Conservation (phyloP, 1,284 basidiomycete genomes). For the Trichosporon ovoides region DNA sequence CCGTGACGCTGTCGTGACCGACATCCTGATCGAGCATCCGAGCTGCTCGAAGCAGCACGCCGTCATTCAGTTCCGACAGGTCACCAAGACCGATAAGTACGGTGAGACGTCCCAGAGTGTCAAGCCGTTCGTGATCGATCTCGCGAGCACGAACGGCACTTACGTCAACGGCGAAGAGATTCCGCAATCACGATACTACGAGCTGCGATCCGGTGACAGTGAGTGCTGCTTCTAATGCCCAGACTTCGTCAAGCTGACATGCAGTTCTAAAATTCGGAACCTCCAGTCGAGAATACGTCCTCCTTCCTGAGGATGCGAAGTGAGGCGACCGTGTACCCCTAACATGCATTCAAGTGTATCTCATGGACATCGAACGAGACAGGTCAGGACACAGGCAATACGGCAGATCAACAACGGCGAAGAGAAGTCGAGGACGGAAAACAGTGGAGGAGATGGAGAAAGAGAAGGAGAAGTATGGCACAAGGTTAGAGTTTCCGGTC, state of each 20-base stretch:
- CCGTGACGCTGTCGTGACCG: slow-evolving; percentile 74
- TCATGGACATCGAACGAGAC: not conserved
- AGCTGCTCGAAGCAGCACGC: slow-evolving; percentile 99
- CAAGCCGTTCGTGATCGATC: slow-evolving; percentile 95
- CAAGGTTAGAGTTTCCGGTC: not conserved
- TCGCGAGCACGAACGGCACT: slow-evolving; percentile 94
- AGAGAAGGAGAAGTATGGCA: not conserved
- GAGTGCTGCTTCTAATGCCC: no score
- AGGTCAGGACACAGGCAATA: not conserved
- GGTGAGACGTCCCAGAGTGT: slow-evolving; percentile 68
- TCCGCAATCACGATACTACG: slow-evolving; percentile 83
- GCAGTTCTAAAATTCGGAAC: slow-evolving; percentile 87
- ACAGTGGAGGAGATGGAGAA: not conserved
- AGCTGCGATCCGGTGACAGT: slow-evolving; percentile 83
- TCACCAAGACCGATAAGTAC: slow-evolving; percentile 80
- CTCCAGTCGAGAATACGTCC: slow-evolving; percentile 79
- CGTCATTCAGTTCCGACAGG: slow-evolving; percentile 85
- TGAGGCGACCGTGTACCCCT: slow-evolving; percentile 1
- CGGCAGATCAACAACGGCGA: not conserved
- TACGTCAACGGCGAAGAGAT: slow-evolving; percentile 81
- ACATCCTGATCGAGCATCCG: slow-evolving; percentile 88
- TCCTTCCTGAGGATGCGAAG: slow-evolving; percentile 70
- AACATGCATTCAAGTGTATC: slow-evolving; percentile 2
- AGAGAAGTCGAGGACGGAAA: no score
- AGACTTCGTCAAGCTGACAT: no score